Conservation (phyloP, 1,284 basidiomycete genomes). For the Leucoagaricus sp. region DNA sequence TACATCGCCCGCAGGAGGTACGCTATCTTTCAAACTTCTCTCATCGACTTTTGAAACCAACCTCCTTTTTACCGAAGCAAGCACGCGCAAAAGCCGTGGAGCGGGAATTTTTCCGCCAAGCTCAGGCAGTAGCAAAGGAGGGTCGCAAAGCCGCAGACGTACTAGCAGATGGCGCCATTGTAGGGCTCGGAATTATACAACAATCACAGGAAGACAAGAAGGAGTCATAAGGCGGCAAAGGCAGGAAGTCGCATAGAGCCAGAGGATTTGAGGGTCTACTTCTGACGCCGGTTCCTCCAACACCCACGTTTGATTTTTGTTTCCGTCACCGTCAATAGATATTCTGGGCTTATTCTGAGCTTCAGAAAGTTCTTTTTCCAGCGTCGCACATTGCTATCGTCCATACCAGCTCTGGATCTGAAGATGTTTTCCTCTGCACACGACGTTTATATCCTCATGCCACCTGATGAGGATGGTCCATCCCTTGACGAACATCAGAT, state of each 20-base stretch:
- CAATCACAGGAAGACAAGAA: constrained; percentile 15
- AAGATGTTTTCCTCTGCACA: too few species aligned
- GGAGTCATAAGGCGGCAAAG: background rate
- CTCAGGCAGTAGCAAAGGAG: constrained; percentile 65
- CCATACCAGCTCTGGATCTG: too few species aligned
- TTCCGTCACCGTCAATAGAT: background rate
- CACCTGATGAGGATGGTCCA: too few species aligned
- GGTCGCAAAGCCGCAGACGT: constrained; percentile 74
- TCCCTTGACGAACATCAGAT: too few species aligned
- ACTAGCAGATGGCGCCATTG: constrained; percentile 72
- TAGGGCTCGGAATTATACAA: constrained; percentile 74
- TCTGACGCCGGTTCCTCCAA: background rate
- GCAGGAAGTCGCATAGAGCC: background rate
- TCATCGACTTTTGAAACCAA: constrained; percentile 5
- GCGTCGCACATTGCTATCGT: too few species aligned
- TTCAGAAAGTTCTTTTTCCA: too few species aligned
- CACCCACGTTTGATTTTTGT: background rate
- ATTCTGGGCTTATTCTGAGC: too few species aligned
- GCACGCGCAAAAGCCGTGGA: constrained; percentile 75
- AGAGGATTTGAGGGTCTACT: background rate
- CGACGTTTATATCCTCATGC: too few species aligned
- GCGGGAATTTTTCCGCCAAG: constrained; percentile 72
- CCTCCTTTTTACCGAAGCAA: constrained; percentile 46
- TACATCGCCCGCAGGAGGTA: constrained; percentile 92
- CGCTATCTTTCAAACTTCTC: constrained; percentile 20